Base-by-base conservation (phyloP, 2,329 filamentous ascomycete genomes). In the Akanthomyces uredinophilus region DNA sequence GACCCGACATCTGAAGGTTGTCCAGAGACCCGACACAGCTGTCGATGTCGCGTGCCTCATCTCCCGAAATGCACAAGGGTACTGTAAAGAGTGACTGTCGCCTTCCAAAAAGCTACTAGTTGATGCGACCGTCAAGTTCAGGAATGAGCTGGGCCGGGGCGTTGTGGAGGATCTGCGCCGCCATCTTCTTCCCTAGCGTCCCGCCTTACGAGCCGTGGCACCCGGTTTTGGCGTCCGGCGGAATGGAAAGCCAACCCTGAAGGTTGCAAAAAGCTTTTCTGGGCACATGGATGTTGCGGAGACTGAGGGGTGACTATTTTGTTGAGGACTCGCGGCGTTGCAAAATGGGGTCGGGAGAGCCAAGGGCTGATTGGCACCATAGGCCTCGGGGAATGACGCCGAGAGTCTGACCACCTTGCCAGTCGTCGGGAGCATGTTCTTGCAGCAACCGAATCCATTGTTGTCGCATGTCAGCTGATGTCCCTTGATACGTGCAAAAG, bases 41-140 rank as follows among this genome's bases (percentile, higher is more conserved):
- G 22, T 50, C 8, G 43, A 22, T 41, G 57, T 60, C 57, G 57
- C 57, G 57, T 60, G 57, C 49, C 37, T 60, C 39, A 46, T 46
- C 14, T 3, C 37, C 24, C 24, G 11, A 52, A 41, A 11, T 39
- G 18, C 27, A 29, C 37, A 32, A n/a, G n/a, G n/a, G n/a, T n/a
- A n/a, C n/a, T n/a, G n/a, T n/a, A n/a, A n/a, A n/a, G n/a, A 47
- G 35, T 46, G 27, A 27, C n/a, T 20, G 18, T 52, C 29, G 57
- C 57, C 57, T 60, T 53, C n/a, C 39, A 13, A 46, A 53, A 35
- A 8, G 5, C 39, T 27, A 37, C 49, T 53, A 53, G 57, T 37
- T 52, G 11, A 29, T 16, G 16, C 11, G 16, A 2, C 22, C 11
- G 16, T 46, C 24, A 20, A 46, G n/a, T 44, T 35, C 16, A 20